phyloP scores from a whole-genome alignment of 2,329 filamentous ascomycete species.

The Cordyceps sp. region DNA sequence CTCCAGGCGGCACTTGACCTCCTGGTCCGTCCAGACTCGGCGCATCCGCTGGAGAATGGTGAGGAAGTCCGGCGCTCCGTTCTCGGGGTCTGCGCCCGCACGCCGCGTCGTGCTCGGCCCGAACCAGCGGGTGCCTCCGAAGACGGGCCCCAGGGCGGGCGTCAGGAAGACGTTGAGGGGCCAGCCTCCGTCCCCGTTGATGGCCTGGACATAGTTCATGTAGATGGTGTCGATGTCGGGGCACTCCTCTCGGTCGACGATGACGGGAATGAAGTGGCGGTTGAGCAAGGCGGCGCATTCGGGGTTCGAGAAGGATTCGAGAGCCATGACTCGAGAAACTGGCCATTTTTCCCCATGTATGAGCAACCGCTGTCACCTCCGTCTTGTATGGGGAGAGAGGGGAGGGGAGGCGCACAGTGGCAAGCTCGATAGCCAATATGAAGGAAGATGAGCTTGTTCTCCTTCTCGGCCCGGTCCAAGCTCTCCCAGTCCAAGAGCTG shows the following conservation, averaged over 20 bases:
- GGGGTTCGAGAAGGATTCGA: conserved; percentile 75
- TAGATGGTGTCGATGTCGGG: conserved; percentile 92
- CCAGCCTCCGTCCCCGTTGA: conserved; percentile 82
- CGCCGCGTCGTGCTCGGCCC: conserved; percentile 46
- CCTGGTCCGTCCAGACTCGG: conserved; percentile 65
- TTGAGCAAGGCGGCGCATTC: conserved; percentile 74
- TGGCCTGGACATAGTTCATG: conserved; percentile 95
- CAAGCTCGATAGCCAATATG: conserved; percentile 93
- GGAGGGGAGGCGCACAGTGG: conserved; percentile 52
- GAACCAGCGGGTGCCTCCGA: conserved; percentile 93
- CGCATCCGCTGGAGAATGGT: conserved; percentile 67
- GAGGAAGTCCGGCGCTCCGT: conserved; percentile 61
- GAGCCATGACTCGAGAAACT: conserved; percentile 84
- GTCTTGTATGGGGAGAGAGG: not conserved
- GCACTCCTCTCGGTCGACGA: conserved; percentile 85
- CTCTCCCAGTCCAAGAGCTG: conserved; percentile 72
- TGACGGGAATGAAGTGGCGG: conserved; percentile 73
- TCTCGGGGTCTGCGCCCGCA: conserved; percentile 20
- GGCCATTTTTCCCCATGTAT: too few species aligned
- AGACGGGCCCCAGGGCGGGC: conserved; percentile 80
- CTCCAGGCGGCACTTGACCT: conserved; percentile 65
- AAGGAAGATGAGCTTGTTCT: conserved; percentile 82
- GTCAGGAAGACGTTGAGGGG: conserved; percentile 95
- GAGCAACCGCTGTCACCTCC: too few species aligned
- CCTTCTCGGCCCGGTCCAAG: conserved; percentile 56